Percentiles rank a stretch among this genome's conserved stretches.
phyloP scores from a whole-genome alignment of 768 basidiomycete genomes.

The Gloeophyllum trabeum region DNA sequence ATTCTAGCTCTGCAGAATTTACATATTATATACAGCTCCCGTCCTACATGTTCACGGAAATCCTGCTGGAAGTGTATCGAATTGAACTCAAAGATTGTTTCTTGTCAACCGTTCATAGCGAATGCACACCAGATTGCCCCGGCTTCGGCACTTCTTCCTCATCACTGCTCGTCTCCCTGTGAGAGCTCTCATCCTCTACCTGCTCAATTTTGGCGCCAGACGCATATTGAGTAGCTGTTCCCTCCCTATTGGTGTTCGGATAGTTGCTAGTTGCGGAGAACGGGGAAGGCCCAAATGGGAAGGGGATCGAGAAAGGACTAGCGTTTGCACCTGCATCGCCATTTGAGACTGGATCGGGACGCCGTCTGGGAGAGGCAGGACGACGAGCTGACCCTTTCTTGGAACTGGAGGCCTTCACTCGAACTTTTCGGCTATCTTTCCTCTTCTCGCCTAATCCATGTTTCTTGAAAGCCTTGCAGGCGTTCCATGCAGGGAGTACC shows the following conservation, averaged over 20 bases:
- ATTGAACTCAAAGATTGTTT: too few relatives aligned
- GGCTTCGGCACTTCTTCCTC: too few relatives aligned
- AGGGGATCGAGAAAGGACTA: neutral
- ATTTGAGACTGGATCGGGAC: neutral
- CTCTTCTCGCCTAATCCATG: neutral
- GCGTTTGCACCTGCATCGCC: neutral
- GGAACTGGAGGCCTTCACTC: neutral
- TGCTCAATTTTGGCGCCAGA: neutral
- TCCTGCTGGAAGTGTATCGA: too few relatives aligned
- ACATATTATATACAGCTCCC: too few relatives aligned
- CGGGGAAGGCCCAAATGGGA: neutral
- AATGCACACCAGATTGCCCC: too few relatives aligned
- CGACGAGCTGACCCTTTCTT: neutral
- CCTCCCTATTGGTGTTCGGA: neutral
- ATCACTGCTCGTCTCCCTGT: too few relatives aligned
- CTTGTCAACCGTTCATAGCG: too few relatives aligned
- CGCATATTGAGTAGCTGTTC: neutral
- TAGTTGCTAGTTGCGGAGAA: neutral
- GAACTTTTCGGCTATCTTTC: neutral
- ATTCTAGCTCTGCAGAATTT: too few relatives aligned
- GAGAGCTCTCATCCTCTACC: too few relatives aligned
- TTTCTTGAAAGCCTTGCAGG: neutral
- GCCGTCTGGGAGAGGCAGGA: neutral
- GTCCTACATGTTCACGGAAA: too few relatives aligned
- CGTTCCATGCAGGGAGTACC: neutral